Evolutionary conservation across 495 filamentous ascomycete species (phyloP).

Genomic region (Aspergillus campestris): DNA sequence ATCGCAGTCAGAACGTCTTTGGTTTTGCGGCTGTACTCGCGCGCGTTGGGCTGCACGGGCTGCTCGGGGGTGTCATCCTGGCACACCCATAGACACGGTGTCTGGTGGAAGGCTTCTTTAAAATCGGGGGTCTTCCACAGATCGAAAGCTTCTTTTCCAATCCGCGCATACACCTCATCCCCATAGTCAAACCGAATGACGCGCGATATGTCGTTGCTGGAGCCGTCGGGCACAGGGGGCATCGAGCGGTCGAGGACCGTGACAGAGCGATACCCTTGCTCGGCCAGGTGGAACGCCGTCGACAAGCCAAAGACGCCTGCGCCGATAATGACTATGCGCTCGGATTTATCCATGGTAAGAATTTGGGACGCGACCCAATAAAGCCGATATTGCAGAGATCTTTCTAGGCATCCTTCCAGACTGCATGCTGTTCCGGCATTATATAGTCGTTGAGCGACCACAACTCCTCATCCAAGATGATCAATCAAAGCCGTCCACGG

Average conservation of each 20-base stretch:
- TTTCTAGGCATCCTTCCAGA: no score
- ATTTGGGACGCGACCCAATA: no score
- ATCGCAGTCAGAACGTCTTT: conserved; percentile 33
- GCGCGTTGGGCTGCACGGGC: conserved; percentile 37
- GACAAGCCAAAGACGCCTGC: conserved; percentile 63
- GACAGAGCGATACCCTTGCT: conserved; percentile 45
- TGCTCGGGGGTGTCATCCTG: conserved; percentile 17
- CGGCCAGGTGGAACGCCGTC: conserved; percentile 50
- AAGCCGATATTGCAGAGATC: no score
- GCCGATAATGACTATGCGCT: conserved; percentile 56
- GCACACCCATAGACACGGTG: conserved; percentile 20
- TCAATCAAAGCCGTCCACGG: no score
- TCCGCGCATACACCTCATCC: conserved; percentile 53
- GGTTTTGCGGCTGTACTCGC: conserved; percentile 26
- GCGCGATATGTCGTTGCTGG: conserved; percentile 59
- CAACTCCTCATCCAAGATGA: no score
- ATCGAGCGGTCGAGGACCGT: conserved; percentile 56
- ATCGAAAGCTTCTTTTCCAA: conserved; percentile 55
- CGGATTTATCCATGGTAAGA: conserved; percentile 15
- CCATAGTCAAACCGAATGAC: conserved; percentile 68
- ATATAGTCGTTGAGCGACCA: no score
- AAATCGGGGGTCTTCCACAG: conserved; percentile 50
- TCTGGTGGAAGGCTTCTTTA: conserved; percentile 24
- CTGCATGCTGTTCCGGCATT: no score
- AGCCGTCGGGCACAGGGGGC: conserved; percentile 49